A percentile compares a stretch with the other conserved stretches of the same genome.
Evolutionary conservation across 169 alveolate genomes (phyloP).

Genomic region (Eimeria tenella): DNA sequence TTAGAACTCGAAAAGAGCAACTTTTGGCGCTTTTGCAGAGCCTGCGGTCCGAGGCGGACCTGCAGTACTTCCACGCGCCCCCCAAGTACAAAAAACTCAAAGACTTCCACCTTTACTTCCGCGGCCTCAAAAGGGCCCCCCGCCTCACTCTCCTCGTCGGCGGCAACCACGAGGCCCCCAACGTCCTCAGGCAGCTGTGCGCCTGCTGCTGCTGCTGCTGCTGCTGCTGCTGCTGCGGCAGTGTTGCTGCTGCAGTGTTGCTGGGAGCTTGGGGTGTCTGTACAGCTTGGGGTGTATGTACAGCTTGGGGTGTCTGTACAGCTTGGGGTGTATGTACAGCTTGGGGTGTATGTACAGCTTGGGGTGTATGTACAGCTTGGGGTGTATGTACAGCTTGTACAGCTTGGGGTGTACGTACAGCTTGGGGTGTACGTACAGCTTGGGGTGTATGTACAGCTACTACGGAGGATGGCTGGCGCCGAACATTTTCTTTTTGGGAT

Average conservation of each 20-base stretch:
- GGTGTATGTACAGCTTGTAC: not conserved
- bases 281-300: no score
- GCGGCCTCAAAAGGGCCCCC: slow-evolving; percentile 92
- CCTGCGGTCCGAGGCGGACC: slow-evolving; percentile 92
- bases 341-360: slow-evolving; percentile 53
- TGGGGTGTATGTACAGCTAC: slow-evolving; percentile 73
- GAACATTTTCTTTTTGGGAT: slow-evolving; percentile 97
- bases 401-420: not conserved
- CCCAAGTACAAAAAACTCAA: slow-evolving; percentile 92
- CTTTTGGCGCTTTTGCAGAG: no score
- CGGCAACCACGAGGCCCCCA: slow-evolving; percentile 98
- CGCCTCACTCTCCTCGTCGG: slow-evolving; percentile 97
- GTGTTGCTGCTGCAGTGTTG: not conserved
- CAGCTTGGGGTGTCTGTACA: not conserved
- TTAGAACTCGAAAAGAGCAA: no score
- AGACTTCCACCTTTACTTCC: slow-evolving; percentile 94
- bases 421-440: not conserved
- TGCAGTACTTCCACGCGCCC: slow-evolving; percentile 94
- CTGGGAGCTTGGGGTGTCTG: no score
- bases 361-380: no score
- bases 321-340: not conserved
- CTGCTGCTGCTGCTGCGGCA: no score
- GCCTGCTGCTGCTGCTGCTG: not conserved
- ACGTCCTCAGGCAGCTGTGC: slow-evolving; percentile 93
- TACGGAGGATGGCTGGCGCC: slow-evolving; percentile 99